Base-by-base conservation (phyloP, 2,329 filamentous ascomycete genomes). In the Triangularia verruculosa region DNA sequence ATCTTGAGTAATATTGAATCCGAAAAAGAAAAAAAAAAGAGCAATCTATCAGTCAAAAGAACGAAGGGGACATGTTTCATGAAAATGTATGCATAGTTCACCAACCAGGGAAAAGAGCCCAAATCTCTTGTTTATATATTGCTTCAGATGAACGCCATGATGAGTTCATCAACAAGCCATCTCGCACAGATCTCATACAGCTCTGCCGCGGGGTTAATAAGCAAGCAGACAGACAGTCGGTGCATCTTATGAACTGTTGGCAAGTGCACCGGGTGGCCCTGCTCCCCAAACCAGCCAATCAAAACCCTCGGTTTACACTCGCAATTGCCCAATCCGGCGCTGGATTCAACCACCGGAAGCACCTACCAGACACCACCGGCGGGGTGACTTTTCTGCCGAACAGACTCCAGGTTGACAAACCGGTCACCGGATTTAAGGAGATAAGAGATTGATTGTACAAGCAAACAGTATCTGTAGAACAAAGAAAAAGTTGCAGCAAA, bases 141-240 rank as follows among this genome's bases (percentile, higher is more conserved):
- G 25, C 51, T 54, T 62, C 57, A 57, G 39, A 59, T 52, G 32
- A 39, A 62, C 61, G 61, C 55, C 61, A 62, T 59, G 55, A 59
- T 62, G 61, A 62, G 27, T 59, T 62, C 56, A 62, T 61, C 22
- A 56, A 43, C 34, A 17, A 5, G n/a, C 34, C 34, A 11, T 3
- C 8, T 20, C 3, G 39, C n/a, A 9, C 6, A 47, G n/a, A 39
- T n/a, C 27, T 28, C 27, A 4, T 28, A 9, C 27, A 28, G n/a
- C n/a, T n/a, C n/a, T n/a, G 39, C 39, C 6, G 39, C 39, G 5
- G 34, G 39, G 39, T 47, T 47, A 47, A 47, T 47, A 47, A 47
- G 39, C 39, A 47, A 2, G n/a, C n/a, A n/a, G n/a, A n/a, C n/a
- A n/a, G n/a, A n/a, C n/a, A n/a, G n/a, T n/a, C n/a, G n/a, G n/a